phyloP scores from a whole-genome alignment of 2,329 filamentous ascomycete species.

The Pseudocercospora fuligena region DNA sequence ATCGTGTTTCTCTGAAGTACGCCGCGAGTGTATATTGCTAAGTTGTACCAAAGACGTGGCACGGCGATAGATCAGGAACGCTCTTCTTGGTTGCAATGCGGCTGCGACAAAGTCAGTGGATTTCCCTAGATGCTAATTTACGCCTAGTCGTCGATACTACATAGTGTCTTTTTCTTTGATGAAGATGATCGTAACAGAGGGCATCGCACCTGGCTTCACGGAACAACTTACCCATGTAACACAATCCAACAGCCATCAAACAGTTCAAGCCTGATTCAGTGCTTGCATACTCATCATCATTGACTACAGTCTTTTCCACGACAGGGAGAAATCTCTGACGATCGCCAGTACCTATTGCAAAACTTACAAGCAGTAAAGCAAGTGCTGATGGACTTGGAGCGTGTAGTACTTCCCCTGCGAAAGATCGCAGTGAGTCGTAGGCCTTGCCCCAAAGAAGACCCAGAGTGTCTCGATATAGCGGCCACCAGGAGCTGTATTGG shows the following conservation, averaged over 20 bases:
- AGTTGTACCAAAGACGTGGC: slow-evolving; percentile 25
- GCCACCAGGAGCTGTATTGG: slow-evolving; percentile 25
- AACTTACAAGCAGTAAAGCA: slow-evolving; percentile 18
- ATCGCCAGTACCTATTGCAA: slow-evolving; percentile 23
- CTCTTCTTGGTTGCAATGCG: slow-evolving; percentile 22
- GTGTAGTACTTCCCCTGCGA: slow-evolving; percentile 8
- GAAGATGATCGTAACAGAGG: not conserved
- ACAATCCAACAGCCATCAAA: slow-evolving; percentile 27
- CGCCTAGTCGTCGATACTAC: not conserved
- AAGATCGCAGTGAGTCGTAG: slow-evolving; percentile 7
- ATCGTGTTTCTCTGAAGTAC: slow-evolving; percentile 12
- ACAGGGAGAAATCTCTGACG: slow-evolving; percentile 21
- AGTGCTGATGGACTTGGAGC: slow-evolving; percentile 15
- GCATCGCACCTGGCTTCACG: not conserved
- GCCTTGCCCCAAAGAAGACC: slow-evolving; percentile 21
- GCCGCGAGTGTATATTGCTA: slow-evolving; percentile 16
- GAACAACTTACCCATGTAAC: slow-evolving; percentile 13
- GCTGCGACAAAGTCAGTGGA: not conserved
- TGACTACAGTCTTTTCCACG: slow-evolving; percentile 21
- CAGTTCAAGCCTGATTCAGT: slow-evolving; percentile 22
- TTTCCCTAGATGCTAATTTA: not conserved
- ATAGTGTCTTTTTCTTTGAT: not conserved
- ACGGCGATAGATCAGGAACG: slow-evolving; percentile 23
- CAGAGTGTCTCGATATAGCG: slow-evolving; percentile 21
- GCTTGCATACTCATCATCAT: slow-evolving; percentile 21